Evolutionary conservation across 2,329 filamentous ascomycete genomes (phyloP), one percentile per base, ranked within the genome.

Genomic region (Furcasterigmium furcatum): DNA sequence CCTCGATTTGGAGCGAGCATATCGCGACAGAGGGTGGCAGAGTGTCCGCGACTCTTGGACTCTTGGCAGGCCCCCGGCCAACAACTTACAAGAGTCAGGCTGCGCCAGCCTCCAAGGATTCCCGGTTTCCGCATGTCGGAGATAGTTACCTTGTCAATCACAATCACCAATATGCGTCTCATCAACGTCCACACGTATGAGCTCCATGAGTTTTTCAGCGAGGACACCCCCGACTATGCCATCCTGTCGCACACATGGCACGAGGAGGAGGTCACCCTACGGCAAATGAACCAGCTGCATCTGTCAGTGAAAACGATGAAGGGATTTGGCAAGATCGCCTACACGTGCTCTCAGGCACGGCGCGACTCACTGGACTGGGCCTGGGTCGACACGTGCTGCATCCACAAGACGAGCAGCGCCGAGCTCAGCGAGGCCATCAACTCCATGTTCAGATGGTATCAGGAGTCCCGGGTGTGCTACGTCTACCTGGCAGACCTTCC

Each of bases 371-470:
- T 59, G n/a, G 52, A 41, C 16, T 67, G 62, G 46, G 46, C 61
- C 20, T 68, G 65, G 64, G 54, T 65, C 14, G 65, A 68, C 45
- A 65, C 57, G 8, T 65, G 64, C 54, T 63, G 63, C 27, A 47
- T 67, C 45, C 58, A 67, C 46, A 62, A 64, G 44, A 48, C 45
- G 5, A 62, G 44, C 36, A 10, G 29, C 35, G 14, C 22, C 16
- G 13, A 36, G 30, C n/a, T 34, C 38, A 25, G 18, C 40, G 48
- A 57, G 27, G 52, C 55, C 0, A 53, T 57, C 9, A 55, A 55
- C 14, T 52, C 44, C 3, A 57, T 57, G 53, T 57, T 54, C 13
- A 21, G 22, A 2, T 57, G 52, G 22, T 55, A 55, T 32, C 47
- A 46, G 19, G 32, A 43, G 22, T 43, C 53, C 2, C 34, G 44